phyloP scores from a whole-genome alignment of 306 rosid genomes.

The Boehmeria nivea region DNA sequence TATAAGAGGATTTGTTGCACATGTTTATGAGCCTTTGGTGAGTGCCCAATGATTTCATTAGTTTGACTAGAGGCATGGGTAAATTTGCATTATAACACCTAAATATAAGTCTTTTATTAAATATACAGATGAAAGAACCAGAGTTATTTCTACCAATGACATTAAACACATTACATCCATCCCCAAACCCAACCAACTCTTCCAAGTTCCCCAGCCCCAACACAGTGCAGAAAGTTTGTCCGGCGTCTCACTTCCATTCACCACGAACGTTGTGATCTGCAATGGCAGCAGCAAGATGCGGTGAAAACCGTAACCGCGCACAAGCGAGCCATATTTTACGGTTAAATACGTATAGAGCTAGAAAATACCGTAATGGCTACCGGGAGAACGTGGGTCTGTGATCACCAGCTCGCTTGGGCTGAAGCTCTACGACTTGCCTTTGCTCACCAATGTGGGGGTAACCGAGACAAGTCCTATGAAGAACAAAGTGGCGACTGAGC shows the following conservation, averaged over 20 bases:
- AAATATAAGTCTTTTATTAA: constrained; percentile 21
- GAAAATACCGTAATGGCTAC: constrained; percentile 17
- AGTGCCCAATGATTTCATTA: too few relatives aligned
- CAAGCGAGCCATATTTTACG: constrained; percentile 8
- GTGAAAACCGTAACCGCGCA: constrained; percentile 5
- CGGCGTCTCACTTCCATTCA: constrained; percentile 2
- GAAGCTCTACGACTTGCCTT: constrained; percentile 45
- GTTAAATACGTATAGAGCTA: constrained; percentile 30
- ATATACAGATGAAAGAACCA: constrained; percentile 28
- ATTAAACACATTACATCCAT: constrained; percentile 12
- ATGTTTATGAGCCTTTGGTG: too few relatives aligned
- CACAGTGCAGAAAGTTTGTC: background rate
- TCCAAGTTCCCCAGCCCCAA: background rate
- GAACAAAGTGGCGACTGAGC: constrained; percentile 82
- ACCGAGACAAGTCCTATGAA: constrained; percentile 75
- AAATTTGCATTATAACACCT: constrained; percentile 15
- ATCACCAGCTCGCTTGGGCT: background rate
- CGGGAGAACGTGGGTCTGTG: constrained; percentile 23
- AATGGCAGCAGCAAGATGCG: constrained; percentile 16
- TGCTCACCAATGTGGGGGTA: constrained; percentile 73
- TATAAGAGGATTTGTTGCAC: too few relatives aligned
- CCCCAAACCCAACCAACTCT: background rate
- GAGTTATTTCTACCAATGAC: constrained; percentile 14
- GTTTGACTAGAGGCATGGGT: constrained; percentile 16
- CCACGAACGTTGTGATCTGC: constrained; percentile 11